Base-by-base conservation (phyloP, 2,329 filamentous ascomycete genomes). In the Xylariaceae sp. region DNA sequence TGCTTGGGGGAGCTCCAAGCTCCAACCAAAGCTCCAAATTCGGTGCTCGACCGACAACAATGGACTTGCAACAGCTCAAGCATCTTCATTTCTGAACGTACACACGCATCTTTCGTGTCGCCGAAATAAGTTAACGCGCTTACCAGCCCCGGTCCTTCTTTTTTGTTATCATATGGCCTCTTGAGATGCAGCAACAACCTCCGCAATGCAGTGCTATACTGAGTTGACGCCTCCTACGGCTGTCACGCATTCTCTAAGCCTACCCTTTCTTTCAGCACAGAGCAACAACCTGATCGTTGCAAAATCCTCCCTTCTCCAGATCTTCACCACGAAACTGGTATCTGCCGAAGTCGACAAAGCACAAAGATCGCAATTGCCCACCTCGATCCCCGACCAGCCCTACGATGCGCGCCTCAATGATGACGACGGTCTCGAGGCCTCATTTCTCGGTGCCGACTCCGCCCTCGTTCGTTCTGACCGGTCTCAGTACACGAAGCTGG, bases 191-290 rank as follows among this genome's bases (percentile, higher is more conserved):
- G 52, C 46, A 47, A 38, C 40, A 16, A 39, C 29, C 31, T 37
- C 40, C 50, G 56, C 43, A 44, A 97, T 97, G 90, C 90, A 97
- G 78, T 94, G 88, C 73, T 97, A 97, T 69, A 89, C 88, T 59
- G 92, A 98, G 74, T 74, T 98, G 62, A 81, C 88, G 63, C 85
- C 90, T 70, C 89, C 92, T 38, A 94, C 89, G 62, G 89, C 89
- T 61, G 88, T 97, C 66, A 89, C 88, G 57, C 85, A 95, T 68
- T 87, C 89, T 49, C 68, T 96, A 56, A 76, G 73, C 44, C 67
- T 95, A 28, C 78, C 88, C 24, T 88, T 98, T 59, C 73, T 83
- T 32, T 83, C 84, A 32, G 66, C 85, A 34, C 74, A 81, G 49
- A 79, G 85, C 53, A 83, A 76, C 62, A 96, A 97, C 61, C 77